phyloP scores from a whole-genome alignment of 768 basidiomycete genomes.

The Tricholoma matsutake region DNA sequence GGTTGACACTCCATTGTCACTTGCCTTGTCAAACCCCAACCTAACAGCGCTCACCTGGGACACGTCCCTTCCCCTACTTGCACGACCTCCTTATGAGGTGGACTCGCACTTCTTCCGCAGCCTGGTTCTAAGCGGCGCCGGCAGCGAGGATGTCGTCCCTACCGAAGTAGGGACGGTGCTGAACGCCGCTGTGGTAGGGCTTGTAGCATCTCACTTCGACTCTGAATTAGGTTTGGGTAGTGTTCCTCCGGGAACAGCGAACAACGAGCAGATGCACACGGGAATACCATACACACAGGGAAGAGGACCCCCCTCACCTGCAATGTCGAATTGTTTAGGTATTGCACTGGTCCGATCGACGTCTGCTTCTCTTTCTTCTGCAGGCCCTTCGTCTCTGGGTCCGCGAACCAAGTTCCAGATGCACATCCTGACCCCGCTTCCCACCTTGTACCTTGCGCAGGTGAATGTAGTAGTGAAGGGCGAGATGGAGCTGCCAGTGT shows the following conservation, averaged over 20 bases:
- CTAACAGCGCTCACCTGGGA: constrained; percentile 57
- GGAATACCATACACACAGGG: constrained; percentile 59
- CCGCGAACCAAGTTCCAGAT: constrained; percentile 29
- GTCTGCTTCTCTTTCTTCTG: constrained; percentile 24
- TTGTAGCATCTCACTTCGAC: constrained; percentile 53
- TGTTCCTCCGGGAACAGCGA: background rate
- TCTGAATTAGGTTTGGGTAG: constrained; percentile 26
- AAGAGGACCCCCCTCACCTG: constrained; percentile 50
- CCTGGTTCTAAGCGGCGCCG: constrained; percentile 68
- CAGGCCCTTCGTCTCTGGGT: background rate
- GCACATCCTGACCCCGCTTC: constrained; percentile 82
- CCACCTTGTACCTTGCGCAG: constrained; percentile 40
- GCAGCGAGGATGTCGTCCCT: constrained; percentile 73
- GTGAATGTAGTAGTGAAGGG: constrained; percentile 71
- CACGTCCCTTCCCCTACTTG: constrained; percentile 63
- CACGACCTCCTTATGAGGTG: constrained; percentile 70
- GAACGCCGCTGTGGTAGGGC: constrained; percentile 77
- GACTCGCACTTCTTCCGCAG: constrained; percentile 54
- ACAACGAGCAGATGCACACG: background rate
- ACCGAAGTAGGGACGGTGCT: constrained; percentile 69
- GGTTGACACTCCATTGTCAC: background rate
- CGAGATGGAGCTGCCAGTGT: constrained; percentile 83
- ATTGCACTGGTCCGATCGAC: constrained; percentile 65
- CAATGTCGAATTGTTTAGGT: constrained; percentile 64
- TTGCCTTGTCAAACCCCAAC: background rate